Evolutionary conservation across 768 basidiomycete species (phyloP), one percentile per base, ranked within the genome.

Genomic region (Pleurotus cornucopiae): DNA sequence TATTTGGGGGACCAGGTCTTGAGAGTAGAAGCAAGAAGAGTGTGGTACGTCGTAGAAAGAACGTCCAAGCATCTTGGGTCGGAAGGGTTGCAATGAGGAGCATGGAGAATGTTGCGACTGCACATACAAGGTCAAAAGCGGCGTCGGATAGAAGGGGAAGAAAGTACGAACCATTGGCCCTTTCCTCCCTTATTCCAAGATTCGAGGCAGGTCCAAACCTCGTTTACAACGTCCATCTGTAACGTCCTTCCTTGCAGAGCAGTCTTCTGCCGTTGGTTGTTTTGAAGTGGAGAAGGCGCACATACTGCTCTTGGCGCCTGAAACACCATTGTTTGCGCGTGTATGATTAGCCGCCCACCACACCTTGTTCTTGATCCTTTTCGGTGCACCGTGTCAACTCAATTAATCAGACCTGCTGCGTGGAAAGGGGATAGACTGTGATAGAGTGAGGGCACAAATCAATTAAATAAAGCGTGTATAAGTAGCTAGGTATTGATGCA

Each of bases 1-100:
- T 75, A 69, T 46, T 73, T 70, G 12, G 80, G 69, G 2, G 79
- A 70, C 82, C 83, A 88, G 21, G 82, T 80, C 37, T 66, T 72
- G 51, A 91, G 71, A 2, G 79, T 76, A 11, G 86, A 79, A 45
- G 77, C 77, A 9, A 91, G 63, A 43, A 92, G 76, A 4, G 86
- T 81, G 63, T 89, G 82, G 64, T 91, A 91, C 3, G 78, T 79
- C 12, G 84, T 86, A 11, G 81, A 80, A 37, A 91, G 75, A 20
- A 78, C 71, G 63, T 85, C 86, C 55, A 77, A 63, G 53, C 72
- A 79, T 34, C 72, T 73, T 4, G 79, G 68, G 68, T 85, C 79
- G 56, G 77, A 70, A 16, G 80, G 78, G 66, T 81, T 83, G 57
- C 78, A 78, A 67, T 89, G 88, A 34, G 81, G 77, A 49, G 76